Evolutionary conservation across 495 filamentous ascomycete genomes (phyloP).

Genomic region (Sordaria brevicollis): DNA sequence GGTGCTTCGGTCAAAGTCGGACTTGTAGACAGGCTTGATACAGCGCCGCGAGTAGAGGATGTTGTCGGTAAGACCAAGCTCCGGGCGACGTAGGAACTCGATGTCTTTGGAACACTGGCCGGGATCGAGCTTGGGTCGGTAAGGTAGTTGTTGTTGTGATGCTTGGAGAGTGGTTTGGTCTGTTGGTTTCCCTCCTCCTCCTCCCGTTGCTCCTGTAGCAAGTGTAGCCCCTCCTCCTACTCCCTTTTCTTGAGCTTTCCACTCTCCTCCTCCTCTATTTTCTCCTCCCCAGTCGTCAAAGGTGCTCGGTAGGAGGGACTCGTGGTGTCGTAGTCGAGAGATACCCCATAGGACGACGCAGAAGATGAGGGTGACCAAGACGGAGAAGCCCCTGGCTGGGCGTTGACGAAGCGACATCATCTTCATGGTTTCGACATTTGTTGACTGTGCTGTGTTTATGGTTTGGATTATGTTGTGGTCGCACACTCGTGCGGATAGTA

Average conservation of each 20-base stretch:
- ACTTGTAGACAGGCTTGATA: constrained; percentile 18
- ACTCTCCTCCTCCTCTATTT: neutral
- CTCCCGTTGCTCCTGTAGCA: neutral
- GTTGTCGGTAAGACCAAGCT: constrained; percentile 23
- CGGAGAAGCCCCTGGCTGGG: constrained; percentile 8
- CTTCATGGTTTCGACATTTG: constrained; percentile 3
- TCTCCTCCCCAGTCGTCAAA: neutral
- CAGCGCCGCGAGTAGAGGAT: constrained; percentile 30
- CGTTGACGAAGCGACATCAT: constrained; percentile 9
- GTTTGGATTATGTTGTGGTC: neutral
- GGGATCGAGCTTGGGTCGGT: neutral
- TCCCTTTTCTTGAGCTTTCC: neutral
- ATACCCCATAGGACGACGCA: constrained; percentile 8
- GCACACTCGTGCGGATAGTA: neutral
- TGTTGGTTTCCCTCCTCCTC: neutral
- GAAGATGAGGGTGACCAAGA: constrained; percentile 10
- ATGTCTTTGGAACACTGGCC: constrained; percentile 11
- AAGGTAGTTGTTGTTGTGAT: neutral
- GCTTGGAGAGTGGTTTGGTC: neutral
- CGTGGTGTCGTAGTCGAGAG: constrained; percentile 9
- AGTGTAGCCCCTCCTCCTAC: neutral
- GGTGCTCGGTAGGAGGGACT: constrained; percentile 2
- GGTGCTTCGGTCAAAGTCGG: constrained; percentile 14
- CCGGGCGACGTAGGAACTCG: constrained; percentile 12
- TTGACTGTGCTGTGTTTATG: neutral